Evolutionary conservation across 345 rosid species (phyloP).

Genomic region (Litchi chinensis): DNA sequence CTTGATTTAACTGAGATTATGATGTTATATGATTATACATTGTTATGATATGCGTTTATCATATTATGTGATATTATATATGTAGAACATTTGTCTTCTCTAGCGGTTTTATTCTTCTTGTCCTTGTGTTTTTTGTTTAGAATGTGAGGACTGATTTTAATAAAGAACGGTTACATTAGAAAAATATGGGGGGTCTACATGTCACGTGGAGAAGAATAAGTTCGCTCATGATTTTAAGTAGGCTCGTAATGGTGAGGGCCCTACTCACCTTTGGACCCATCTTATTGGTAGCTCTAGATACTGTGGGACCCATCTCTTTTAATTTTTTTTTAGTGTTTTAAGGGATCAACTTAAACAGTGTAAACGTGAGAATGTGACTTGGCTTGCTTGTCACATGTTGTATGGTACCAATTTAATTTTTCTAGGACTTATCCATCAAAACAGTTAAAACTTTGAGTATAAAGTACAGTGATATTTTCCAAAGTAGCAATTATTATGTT

Average conservation of each 20-base stretch:
- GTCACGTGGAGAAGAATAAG: constrained; percentile 37
- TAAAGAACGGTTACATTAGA: not conserved
- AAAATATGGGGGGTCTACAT: constrained; percentile 12
- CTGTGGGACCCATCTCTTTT: not conserved
- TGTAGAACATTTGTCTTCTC: constrained; percentile 23
- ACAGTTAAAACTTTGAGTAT: constrained; percentile 2
- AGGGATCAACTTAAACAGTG: not conserved
- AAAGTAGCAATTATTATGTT: not conserved
- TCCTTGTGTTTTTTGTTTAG: constrained; percentile 30
- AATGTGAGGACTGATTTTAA: constrained; percentile 3
- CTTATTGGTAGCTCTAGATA: constrained; percentile 13
- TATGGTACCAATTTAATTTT: not conserved
- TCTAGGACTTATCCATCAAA: constrained; percentile 13
- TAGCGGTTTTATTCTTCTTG: constrained; percentile 28
- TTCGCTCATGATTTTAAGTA: constrained; percentile 18
- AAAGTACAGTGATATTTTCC: not conserved
- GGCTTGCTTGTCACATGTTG: constrained; percentile 7
- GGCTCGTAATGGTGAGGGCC: not conserved
- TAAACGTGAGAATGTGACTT: not conserved
- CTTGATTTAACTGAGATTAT: not conserved
- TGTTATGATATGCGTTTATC: not conserved
- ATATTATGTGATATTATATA: not conserved
- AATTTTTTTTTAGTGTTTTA: not conserved
- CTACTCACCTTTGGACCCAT: constrained; percentile 3
- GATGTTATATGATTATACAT: not conserved